Evolutionary conservation across 805 yeast genomes (phyloP).

Genomic region (Candida ipomoeae): DNA sequence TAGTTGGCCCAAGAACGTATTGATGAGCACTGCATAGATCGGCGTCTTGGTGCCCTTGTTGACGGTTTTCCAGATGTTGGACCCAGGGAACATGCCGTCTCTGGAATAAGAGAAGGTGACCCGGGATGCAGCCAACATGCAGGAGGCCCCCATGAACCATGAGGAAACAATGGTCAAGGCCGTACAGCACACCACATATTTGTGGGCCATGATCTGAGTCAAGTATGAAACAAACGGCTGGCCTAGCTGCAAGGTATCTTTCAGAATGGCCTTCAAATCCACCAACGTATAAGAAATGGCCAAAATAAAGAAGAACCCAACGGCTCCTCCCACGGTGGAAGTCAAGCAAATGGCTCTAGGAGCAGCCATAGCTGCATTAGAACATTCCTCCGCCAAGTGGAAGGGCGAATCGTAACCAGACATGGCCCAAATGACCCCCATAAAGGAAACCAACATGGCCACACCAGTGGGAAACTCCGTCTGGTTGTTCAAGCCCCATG

Average conservation of each 20-base stretch:
- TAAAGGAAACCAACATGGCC: conserved; percentile 51
- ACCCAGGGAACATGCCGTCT: conserved; percentile 62
- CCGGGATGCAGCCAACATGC: conserved; percentile 63
- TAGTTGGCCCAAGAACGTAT: conserved; percentile 51
- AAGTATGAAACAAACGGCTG: conserved; percentile 59
- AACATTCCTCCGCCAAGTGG: conserved; percentile 69
- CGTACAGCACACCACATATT: conserved; percentile 41
- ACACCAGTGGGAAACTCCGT: conserved; percentile 65
- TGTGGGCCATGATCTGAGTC: conserved; percentile 43
- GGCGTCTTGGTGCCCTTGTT: conserved; percentile 56
- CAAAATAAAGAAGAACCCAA: conserved; percentile 56
- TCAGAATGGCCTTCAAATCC: conserved; percentile 43
- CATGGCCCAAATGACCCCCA: conserved; percentile 70
- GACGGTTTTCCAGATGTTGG: conserved; percentile 47
- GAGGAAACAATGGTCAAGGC: conserved; percentile 41
- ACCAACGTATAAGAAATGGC: conserved; percentile 61
- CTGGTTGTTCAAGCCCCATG: conserved; percentile 54
- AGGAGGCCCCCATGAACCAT: conserved; percentile 52
- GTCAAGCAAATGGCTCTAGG: conserved; percentile 67
- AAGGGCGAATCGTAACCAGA: conserved; percentile 73
- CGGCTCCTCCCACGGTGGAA: conserved; percentile 48
- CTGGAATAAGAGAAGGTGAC: conserved; percentile 66
- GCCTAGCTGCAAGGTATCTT: conserved; percentile 46
- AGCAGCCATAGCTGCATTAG: conserved; percentile 59
- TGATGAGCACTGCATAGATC: conserved; percentile 59